A percentile compares a stretch with the other conserved stretches of the same genome.
Evolutionary conservation across 331 rosid species (phyloP).

Genomic region (Spiraea crenata): DNA sequence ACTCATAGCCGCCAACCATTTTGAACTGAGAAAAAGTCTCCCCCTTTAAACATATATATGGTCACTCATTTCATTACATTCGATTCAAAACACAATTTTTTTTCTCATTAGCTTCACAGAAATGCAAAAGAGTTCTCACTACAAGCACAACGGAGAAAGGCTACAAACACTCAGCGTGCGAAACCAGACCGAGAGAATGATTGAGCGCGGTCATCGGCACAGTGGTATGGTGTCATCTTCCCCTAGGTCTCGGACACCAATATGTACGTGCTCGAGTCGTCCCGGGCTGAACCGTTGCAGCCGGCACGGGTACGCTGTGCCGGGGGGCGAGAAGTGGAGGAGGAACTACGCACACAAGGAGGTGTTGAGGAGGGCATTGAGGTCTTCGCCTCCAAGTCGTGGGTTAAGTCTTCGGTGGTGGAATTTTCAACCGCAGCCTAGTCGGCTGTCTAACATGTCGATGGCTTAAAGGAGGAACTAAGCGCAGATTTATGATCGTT

Average conservation of each 20-base stretch:
- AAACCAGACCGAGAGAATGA: background rate
- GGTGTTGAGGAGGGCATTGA: slow-evolving; percentile 70
- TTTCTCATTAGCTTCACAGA: background rate
- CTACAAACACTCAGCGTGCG: background rate
- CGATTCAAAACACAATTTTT: background rate
- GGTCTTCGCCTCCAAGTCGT: slow-evolving; percentile 43
- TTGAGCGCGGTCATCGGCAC: slow-evolving; percentile 25
- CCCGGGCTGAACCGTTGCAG: slow-evolving; percentile 53
- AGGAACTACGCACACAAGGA: slow-evolving; percentile 55
- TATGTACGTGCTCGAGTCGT: slow-evolving; percentile 48
- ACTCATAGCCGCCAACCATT: background rate
- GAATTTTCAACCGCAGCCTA: slow-evolving; percentile 83
- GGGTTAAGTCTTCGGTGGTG: slow-evolving; percentile 65
- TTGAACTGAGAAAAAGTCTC: slow-evolving; percentile 8
- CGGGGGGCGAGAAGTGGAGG: slow-evolving; percentile 40
- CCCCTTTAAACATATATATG: background rate
- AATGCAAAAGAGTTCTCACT: slow-evolving; percentile 10
- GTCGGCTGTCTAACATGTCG: slow-evolving; percentile 87
- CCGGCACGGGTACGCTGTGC: slow-evolving; percentile 43
- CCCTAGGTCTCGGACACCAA: slow-evolving; percentile 27
- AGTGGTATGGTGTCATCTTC: slow-evolving; percentile 17
- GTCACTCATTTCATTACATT: background rate
- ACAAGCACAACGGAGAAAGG: background rate
- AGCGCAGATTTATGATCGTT: background rate
- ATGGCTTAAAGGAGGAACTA: slow-evolving; percentile 37